phyloP scores from a whole-genome alignment of 805 yeast genomes.

The Metschnikowia peoriensis region DNA sequence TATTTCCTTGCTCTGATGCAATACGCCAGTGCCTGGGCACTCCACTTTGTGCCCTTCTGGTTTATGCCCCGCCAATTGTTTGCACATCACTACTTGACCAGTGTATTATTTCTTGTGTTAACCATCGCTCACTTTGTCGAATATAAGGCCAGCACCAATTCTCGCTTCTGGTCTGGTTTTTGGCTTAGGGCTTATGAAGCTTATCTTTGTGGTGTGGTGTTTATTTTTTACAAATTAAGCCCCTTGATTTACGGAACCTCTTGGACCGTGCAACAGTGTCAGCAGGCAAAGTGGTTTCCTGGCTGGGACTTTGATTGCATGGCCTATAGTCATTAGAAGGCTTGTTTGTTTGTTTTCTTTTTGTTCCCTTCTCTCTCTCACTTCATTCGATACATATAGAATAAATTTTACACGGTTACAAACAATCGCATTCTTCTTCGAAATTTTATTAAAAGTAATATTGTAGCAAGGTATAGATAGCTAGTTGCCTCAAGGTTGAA shows the following conservation, averaged over 20 bases:
- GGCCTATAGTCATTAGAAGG: slow-evolving; percentile 11
- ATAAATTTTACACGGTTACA: too few species aligned
- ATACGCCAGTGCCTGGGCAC: slow-evolving; percentile 53
- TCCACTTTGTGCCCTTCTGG: slow-evolving; percentile 59
- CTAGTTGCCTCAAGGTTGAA: neutral
- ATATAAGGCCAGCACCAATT: slow-evolving; percentile 30
- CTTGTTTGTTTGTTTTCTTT: neutral
- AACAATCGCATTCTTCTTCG: neutral
- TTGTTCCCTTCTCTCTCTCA: neutral
- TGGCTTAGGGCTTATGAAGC: slow-evolving; percentile 18
- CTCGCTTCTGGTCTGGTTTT: slow-evolving; percentile 22
- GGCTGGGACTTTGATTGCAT: slow-evolving; percentile 48
- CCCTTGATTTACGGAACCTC: slow-evolving; percentile 48
- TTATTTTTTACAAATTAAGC: slow-evolving; percentile 26
- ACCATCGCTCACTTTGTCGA: slow-evolving; percentile 46
- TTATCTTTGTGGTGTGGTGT: slow-evolving; percentile 19
- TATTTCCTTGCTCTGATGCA: slow-evolving; percentile 30
- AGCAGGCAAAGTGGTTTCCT: slow-evolving; percentile 30
- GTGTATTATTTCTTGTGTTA: slow-evolving; percentile 49
- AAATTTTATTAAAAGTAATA: neutral
- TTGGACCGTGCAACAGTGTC: slow-evolving; percentile 47
- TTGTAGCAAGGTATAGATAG: neutral
- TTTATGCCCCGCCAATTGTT: slow-evolving; percentile 37
- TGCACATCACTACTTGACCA: slow-evolving; percentile 48
- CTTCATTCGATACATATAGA: neutral